Conservation (phyloP, 202 grass and related monocot genomes). For the Digitaria exilis region DNA sequence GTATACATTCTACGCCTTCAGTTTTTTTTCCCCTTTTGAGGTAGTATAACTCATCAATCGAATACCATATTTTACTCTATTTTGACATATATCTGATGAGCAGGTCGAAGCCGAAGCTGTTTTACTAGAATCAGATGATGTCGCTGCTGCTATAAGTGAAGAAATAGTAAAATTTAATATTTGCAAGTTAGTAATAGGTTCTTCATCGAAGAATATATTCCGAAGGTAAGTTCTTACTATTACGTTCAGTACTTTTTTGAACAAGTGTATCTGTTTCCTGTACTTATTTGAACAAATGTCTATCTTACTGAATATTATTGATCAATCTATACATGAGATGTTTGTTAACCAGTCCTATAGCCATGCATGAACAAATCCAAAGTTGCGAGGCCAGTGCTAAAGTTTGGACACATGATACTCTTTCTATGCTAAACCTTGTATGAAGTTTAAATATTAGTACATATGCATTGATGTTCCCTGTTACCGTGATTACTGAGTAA, state of each 20-base stretch:
- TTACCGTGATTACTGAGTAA: background rate
- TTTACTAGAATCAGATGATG: slow-evolving; percentile 78
- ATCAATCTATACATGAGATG: background rate
- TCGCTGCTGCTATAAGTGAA: slow-evolving; percentile 66
- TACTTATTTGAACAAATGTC: background rate
- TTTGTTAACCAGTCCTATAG: background rate
- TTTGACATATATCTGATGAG: slow-evolving; percentile 19
- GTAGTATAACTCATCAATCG: background rate
- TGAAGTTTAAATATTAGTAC: background rate
- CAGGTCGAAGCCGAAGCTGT: slow-evolving; percentile 90
- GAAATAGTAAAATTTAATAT: slow-evolving; percentile 73
- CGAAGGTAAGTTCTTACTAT: slow-evolving; percentile 55
- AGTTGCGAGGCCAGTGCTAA: slow-evolving; percentile 6
- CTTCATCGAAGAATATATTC: slow-evolving; percentile 75
- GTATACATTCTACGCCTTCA: too few species aligned
- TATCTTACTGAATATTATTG: slow-evolving; percentile 8
- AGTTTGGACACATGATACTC: background rate
- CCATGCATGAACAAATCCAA: slow-evolving; percentile 1
- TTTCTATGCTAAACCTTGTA: background rate
- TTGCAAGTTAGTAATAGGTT: slow-evolving; percentile 75
- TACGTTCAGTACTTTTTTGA: background rate
- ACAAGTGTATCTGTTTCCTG: too few species aligned
- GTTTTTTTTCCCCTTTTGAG: background rate
- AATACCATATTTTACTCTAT: slow-evolving; percentile 7
- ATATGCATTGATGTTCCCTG: background rate